Evolutionary conservation across 257 asterid species (phyloP).

Genomic region (Nicotiana tabacum): DNA sequence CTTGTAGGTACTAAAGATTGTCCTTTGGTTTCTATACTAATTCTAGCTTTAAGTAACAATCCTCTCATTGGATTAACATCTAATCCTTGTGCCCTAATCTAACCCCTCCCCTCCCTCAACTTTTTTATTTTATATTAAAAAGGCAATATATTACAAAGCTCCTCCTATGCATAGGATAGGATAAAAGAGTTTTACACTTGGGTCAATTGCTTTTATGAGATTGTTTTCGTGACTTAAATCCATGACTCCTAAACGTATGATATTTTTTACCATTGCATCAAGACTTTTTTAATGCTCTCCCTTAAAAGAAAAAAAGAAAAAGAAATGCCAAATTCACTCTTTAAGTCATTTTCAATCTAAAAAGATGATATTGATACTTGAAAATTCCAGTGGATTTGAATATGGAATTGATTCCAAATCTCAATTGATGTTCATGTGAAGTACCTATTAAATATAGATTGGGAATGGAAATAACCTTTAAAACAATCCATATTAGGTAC

Average conservation of each 20-base stretch:
- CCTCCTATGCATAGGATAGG: too few relatives aligned
- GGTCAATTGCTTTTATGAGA: too few relatives aligned
- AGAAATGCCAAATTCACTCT: background rate
- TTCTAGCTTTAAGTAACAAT: background rate
- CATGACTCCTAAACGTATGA: background rate
- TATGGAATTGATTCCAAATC: background rate
- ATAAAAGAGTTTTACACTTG: too few relatives aligned
- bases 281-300: background rate
- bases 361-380: conserved; percentile 1
- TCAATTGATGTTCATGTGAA: background rate
- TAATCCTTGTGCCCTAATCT: background rate
- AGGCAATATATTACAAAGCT: background rate
- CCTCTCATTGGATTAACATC: background rate
- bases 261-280: background rate
- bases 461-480: background rate
- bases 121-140: too few relatives aligned
- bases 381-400: background rate
- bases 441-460: background rate
- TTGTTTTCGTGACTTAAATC: too few relatives aligned
- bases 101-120: background rate
- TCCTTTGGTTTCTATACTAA: conserved; percentile 11
- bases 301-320: background rate
- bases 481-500: background rate
- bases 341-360: background rate
- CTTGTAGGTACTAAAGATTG: conserved; percentile 2